Conservation (phyloP, 2,329 filamentous ascomycete genomes). For the Hypoxylon sp. region DNA sequence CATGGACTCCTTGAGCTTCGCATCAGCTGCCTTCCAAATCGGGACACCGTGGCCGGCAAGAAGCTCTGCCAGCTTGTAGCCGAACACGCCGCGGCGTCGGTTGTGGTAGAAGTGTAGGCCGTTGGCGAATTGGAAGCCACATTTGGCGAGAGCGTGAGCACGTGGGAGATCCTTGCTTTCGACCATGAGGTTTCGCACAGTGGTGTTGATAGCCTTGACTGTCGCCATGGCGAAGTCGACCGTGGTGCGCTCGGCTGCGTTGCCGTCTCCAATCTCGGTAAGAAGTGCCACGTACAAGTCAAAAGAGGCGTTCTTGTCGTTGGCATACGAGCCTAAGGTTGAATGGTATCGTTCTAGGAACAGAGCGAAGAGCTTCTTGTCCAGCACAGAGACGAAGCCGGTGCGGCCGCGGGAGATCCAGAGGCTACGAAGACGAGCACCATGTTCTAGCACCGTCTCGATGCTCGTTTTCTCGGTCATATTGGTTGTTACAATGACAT, state of each 20-base stretch:
- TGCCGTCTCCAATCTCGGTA: constrained; percentile 56
- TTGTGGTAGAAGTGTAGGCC: constrained; percentile 60
- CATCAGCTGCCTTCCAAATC: constrained; percentile 54
- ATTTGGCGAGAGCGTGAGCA: constrained; percentile 61
- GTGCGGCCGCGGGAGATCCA: constrained; percentile 53
- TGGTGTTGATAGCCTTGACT: constrained; percentile 57
- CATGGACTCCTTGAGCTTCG: constrained; percentile 55
- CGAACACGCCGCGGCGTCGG: constrained; percentile 58
- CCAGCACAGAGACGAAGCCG: constrained; percentile 54
- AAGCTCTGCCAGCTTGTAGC: constrained; percentile 62
- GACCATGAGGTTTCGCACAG: constrained; percentile 54
- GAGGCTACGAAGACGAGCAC: constrained; percentile 58
- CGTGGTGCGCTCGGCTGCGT: constrained; percentile 52
- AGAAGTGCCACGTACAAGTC: constrained; percentile 61
- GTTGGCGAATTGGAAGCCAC: constrained; percentile 60
- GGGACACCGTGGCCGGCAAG: constrained; percentile 60
- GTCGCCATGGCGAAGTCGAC: constrained; percentile 59
- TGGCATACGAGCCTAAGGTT: constrained; percentile 47
- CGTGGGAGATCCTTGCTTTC: constrained; percentile 57
- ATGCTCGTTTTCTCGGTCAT: constrained; percentile 48
- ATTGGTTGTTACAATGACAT: constrained; percentile 49
- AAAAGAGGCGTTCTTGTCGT: constrained; percentile 54
- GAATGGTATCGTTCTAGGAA: constrained; percentile 56
- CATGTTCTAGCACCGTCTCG: constrained; percentile 56
- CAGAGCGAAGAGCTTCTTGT: constrained; percentile 57